These are phyloP conservation scores for Epichloe scottii DNA, from an alignment of 2,329 filamentous ascomycete species.

Conservation along the genomic window DNA sequence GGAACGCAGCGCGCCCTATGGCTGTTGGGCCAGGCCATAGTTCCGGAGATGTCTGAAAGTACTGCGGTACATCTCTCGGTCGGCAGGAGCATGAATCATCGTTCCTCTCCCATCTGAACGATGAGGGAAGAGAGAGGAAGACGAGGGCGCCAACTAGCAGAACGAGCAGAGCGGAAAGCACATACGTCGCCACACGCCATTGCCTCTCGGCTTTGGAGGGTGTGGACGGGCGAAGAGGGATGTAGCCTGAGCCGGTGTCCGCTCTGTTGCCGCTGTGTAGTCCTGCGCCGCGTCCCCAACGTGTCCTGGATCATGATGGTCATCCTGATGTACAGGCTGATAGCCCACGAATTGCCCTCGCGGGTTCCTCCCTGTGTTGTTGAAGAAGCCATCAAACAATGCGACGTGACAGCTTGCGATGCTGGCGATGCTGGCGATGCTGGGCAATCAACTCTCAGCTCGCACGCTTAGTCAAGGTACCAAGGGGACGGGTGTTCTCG, in stretches of 20 bases:
- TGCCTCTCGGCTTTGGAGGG: conserved; percentile 13
- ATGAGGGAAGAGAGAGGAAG: conserved; percentile 22
- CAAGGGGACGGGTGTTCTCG: no score
- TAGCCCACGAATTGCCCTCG: conserved; percentile 15
- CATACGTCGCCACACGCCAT: conserved; percentile 18
- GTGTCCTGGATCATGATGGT: conserved; percentile 6
- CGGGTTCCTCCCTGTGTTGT: conserved; percentile 5
- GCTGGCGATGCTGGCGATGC: neutral
- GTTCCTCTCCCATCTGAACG: conserved; percentile 11
- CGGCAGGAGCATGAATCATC: conserved; percentile 18
- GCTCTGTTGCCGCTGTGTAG: neutral
- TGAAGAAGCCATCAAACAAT: conserved; percentile 3
- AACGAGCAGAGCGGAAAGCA: conserved; percentile 22
- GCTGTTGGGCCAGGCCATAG: conserved; percentile 52
- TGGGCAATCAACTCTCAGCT: no score
- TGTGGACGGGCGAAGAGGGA: conserved; percentile 3
- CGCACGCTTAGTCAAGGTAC: no score
- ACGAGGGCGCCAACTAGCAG: conserved; percentile 25
- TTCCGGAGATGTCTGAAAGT: conserved; percentile 50
- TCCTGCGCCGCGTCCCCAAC: neutral
- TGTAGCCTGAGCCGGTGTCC: neutral
- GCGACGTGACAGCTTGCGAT: neutral
- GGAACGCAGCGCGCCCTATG: conserved; percentile 57
- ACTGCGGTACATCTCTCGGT: conserved; percentile 39
- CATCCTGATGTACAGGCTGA: conserved; percentile 22